phyloP scores from a whole-genome alignment of 2,329 filamentous ascomycete genomes.

The Fusarium chaquense region DNA sequence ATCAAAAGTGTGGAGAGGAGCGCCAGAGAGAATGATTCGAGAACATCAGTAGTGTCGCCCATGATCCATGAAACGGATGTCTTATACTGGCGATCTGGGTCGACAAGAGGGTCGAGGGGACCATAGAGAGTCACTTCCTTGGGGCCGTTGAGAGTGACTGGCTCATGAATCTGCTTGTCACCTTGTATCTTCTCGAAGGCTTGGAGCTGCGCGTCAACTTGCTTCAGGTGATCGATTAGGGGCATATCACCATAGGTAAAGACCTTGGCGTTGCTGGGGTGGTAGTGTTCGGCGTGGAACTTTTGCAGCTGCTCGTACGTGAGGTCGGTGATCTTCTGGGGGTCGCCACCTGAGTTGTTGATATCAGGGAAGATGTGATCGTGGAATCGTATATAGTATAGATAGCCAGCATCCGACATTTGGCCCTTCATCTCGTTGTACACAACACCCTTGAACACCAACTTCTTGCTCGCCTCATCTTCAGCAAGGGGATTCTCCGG shows the following conservation, averaged over 20 bases:
- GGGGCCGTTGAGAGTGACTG: conserved; percentile 78
- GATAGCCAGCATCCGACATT: conserved; percentile 96
- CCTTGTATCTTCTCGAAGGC: conserved; percentile 77
- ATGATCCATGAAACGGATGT: conserved; percentile 94
- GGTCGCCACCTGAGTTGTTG: conserved; percentile 97
- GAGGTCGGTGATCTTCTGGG: conserved; percentile 94
- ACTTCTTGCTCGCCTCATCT: conserved; percentile 69
- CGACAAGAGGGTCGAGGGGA: conserved; percentile 87
- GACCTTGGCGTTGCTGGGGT: conserved; percentile 96
- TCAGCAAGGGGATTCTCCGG: conserved; percentile 83
- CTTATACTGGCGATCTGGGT: conserved; percentile 89
- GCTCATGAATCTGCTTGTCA: conserved; percentile 80
- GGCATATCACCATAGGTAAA: conserved; percentile 97
- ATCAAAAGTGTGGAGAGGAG: conserved; percentile 86
- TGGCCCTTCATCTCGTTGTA: conserved; percentile 99
- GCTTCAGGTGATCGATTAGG: conserved; percentile 80
- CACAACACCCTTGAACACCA: conserved; percentile 97
- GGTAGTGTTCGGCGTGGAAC: conserved; percentile 94
- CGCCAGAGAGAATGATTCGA: conserved; percentile 89
- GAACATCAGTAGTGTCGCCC: conserved; percentile 82
- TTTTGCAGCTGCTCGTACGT: conserved; percentile 89
- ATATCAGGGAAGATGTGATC: conserved; percentile 94
- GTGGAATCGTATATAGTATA: conserved; percentile 96
- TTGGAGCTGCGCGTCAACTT: conserved; percentile 80
- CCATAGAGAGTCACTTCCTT: conserved; percentile 78